Evolutionary conservation across 2,329 filamentous ascomycete genomes (phyloP).

Genomic region (Pseudogymnoascus sp.): DNA sequence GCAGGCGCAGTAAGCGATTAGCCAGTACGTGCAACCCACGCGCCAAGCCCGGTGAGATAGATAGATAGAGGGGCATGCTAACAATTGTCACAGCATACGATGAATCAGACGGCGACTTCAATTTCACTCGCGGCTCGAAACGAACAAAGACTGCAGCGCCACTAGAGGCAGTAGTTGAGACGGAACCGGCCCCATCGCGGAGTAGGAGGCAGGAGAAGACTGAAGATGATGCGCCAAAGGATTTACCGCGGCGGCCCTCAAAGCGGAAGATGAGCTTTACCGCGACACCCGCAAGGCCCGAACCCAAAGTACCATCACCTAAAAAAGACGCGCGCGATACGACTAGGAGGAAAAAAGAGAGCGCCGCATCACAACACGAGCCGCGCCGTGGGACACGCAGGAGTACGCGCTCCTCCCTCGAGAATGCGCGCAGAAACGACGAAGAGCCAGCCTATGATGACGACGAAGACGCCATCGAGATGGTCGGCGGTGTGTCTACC

Average conservation of each 20-base stretch:
- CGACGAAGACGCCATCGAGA: slow-evolving; percentile 24
- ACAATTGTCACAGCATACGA: slow-evolving; percentile 43
- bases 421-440: slow-evolving; percentile 2
- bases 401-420: slow-evolving; percentile 20
- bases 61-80: slow-evolving; percentile 10
- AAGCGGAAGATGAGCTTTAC: slow-evolving; percentile 27
- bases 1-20: slow-evolving; percentile 55
- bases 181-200: slow-evolving; percentile 28
- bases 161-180: slow-evolving; percentile 33
- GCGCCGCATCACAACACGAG: slow-evolving; percentile 24
- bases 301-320: slow-evolving; percentile 19
- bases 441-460: slow-evolving; percentile 13
- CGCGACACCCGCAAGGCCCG: slow-evolving; percentile 24
- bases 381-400: slow-evolving; percentile 35
- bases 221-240: slow-evolving; percentile 26
- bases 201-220: slow-evolving; percentile 29
- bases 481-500: slow-evolving; percentile 16
- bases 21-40: slow-evolving; percentile 42
- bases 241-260: slow-evolving; percentile 35
- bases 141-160: slow-evolving; percentile 50
- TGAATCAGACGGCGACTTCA: slow-evolving; percentile 70
- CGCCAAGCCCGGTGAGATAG: slow-evolving; percentile 7
- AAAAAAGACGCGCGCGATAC: slow-evolving; percentile 15
- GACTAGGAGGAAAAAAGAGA: slow-evolving; percentile 26
- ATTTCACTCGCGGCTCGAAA: slow-evolving; percentile 63